These are phyloP conservation scores for Saturnispora silvae DNA, from an alignment of 805 yeast genomes.

Conservation along the genomic window DNA sequence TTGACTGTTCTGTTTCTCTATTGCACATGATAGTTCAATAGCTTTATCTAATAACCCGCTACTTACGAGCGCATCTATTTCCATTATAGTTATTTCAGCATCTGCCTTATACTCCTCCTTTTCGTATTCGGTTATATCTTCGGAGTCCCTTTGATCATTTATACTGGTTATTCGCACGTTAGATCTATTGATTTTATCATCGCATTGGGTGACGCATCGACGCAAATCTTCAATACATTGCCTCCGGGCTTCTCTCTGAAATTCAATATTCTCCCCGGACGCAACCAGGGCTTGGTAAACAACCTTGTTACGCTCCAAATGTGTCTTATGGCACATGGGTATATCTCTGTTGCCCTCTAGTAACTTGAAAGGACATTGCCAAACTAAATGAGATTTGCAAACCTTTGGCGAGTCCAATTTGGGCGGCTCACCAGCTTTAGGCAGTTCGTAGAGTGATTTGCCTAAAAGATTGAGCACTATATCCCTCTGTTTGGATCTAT, in stretches of 20 bases:
- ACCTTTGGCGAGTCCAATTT: conserved; percentile 46
- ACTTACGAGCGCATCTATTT: neutral
- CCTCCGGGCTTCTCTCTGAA: conserved; percentile 40
- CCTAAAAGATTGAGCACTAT: conserved; percentile 7
- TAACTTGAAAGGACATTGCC: conserved; percentile 75
- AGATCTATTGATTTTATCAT: conserved; percentile 53
- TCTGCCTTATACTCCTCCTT: neutral
- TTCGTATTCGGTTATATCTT: neutral
- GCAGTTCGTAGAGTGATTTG: neutral
- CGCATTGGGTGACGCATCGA: conserved; percentile 53
- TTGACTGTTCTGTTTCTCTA: conserved; percentile 1
- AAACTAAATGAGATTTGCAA: conserved; percentile 76
- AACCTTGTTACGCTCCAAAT: conserved; percentile 60
- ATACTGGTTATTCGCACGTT: conserved; percentile 41
- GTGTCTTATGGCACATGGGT: conserved; percentile 70
- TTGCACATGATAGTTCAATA: neutral
- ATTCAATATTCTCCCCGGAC: conserved; percentile 24
- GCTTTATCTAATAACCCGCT: neutral
- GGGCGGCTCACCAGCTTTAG: conserved; percentile 15
- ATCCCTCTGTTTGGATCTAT: conserved; percentile 4
- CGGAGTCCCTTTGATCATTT: neutral
- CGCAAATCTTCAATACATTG: conserved; percentile 38
- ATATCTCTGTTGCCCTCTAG: conserved; percentile 72
- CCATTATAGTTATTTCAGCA: conserved; percentile 1
- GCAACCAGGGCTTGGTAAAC: conserved; percentile 49